Base-by-base conservation (phyloP, 768 basidiomycete species). In the Lactarius hengduanensis region DNA sequence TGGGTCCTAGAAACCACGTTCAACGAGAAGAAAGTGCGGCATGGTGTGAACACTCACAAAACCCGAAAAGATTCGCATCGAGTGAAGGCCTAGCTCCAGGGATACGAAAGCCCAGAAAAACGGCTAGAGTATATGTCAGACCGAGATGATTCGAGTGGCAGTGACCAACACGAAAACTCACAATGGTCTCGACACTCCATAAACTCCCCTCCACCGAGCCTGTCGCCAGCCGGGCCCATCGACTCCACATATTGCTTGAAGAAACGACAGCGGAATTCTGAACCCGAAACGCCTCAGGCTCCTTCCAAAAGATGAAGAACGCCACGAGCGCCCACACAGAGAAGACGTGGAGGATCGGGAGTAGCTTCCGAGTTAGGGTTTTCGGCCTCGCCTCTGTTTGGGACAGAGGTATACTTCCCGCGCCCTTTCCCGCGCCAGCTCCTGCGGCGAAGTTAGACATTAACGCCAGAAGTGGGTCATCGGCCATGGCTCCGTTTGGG, bases 51-150 rank as follows among this genome's bases (percentile, higher is more conserved):
- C 11, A 77, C 89, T 73, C 73, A 91, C 91, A 67, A 88, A 82
- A 64, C 86, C 85, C 15, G 81, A 82, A 72, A 90, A 86, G 76
- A 93, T 84, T 62, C 86, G 85, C 69, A 87, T 72, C 10, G 91
- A 91, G 71, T 92, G 90, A 54, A 94, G 72, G 22, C 81, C 81
- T 28, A 92, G 79, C 70, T 92, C 84, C 4, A 93, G 73, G 0
- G 91, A 88, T 45, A 84, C 83, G 66, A 93, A 92, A 9, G 84
- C 87, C 89, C 89, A 92, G 74, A 93, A 90, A 78, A 94, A 90
- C 1, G 90, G 86, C 91, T 92, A 43, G 22, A 53, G 43, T 38
- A 36, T 20, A 57, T 22, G 36, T 65, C 50, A 70, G 68, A 59
- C 57, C 34, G 60, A 20, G 18, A 54, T 11, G 15, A 18, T 22